These are phyloP conservation scores for Cystofilobasidium macerans DNA, from an alignment of 768 basidiomycete genomes.

Conservation along the genomic window DNA sequence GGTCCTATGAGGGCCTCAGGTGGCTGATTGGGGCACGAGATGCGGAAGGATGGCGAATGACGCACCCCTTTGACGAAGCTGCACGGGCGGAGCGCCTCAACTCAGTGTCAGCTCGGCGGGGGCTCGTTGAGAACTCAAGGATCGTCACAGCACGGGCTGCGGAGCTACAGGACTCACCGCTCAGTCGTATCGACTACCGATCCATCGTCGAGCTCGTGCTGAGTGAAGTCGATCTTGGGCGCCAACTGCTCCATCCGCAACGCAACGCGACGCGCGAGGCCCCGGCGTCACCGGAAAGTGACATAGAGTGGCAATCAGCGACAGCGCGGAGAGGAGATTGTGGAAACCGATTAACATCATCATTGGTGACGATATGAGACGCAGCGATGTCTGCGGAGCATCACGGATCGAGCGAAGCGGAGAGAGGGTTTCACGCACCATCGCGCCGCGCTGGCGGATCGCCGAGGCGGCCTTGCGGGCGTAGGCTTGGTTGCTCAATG, in stretches of 20 bases:
- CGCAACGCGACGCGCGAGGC: not conserved
- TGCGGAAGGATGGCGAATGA: not conserved
- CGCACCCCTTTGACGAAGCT: conserved; percentile 26
- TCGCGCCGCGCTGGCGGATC: not conserved
- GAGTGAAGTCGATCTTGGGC: conserved; percentile 74
- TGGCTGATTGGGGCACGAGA: not conserved
- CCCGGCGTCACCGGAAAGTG: too few species aligned
- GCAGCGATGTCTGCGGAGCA: not conserved
- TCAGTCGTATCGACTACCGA: conserved; percentile 83
- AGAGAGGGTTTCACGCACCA: not conserved
- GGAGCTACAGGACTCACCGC: conserved; percentile 55
- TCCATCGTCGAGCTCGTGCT: conserved; percentile 85
- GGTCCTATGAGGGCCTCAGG: conserved; percentile 4
- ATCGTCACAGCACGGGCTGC: not conserved
- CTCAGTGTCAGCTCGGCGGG: not conserved
- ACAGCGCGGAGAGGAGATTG: too few species aligned
- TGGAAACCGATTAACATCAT: too few species aligned
- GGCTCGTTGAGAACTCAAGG: not conserved
- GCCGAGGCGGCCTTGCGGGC: not conserved
- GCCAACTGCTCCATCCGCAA: too few species aligned
- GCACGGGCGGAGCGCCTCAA: not conserved
- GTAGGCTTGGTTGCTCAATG: not conserved
- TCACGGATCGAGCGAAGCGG: not conserved
- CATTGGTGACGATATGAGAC: too few species aligned
- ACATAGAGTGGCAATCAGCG: too few species aligned